A percentile compares a stretch with the other conserved stretches of the same genome.
Evolutionary conservation across 116 monocot species (phyloP).

Genomic region (Zostera marina): DNA sequence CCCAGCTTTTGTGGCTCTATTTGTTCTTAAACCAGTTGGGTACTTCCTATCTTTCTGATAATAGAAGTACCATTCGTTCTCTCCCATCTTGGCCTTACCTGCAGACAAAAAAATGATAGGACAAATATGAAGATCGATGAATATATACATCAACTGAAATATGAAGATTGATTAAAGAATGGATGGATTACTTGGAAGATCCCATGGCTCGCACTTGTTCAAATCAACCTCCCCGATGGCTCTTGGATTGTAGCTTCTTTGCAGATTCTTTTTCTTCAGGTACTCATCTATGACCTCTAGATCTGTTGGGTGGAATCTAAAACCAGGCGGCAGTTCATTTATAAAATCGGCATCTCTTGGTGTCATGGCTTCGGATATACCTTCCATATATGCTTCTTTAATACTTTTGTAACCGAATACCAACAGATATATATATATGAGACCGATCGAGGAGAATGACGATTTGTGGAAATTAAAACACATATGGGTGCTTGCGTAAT

Average conservation of each 20-base stretch:
- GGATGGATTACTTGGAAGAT: constrained; percentile 54
- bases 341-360: background rate
- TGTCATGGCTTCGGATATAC: background rate
- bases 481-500: no score
- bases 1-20: constrained; percentile 68
- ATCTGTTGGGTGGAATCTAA: constrained; percentile 74
- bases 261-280: constrained; percentile 56
- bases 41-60: constrained; percentile 70
- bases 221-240: constrained; percentile 92
- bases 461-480: no score
- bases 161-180: no score
- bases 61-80: constrained; percentile 80
- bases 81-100: constrained; percentile 61
- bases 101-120: no score
- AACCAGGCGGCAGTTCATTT: constrained; percentile 49
- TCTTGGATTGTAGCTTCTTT: constrained; percentile 43
- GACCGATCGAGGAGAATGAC: no score
- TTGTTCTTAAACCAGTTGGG: constrained; percentile 74
- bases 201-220: constrained; percentile 95
- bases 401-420: no score
- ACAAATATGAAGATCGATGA: no score
- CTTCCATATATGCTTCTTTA: background rate
- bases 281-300: constrained; percentile 64
- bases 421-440: no score
- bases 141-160: no score